Evolutionary conservation across 2,329 filamentous ascomycete genomes (phyloP).

Genomic region (Botrytis sinoallii): DNA sequence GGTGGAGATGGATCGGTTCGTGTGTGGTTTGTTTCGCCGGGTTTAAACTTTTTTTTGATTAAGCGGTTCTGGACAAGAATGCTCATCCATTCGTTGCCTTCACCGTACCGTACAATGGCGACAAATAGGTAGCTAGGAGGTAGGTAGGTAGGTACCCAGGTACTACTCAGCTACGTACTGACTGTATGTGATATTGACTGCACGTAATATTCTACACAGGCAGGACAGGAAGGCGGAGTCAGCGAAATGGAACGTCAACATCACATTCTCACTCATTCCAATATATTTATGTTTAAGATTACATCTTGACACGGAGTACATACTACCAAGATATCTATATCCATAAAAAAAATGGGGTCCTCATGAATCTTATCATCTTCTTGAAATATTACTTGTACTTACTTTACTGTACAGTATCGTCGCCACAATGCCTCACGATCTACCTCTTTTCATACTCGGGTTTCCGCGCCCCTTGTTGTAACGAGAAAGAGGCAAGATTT

Average conservation of each 20-base stretch:
- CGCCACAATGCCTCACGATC: background rate
- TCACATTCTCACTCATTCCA: background rate
- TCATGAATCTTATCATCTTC: background rate
- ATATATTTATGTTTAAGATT: background rate
- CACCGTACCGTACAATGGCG: background rate
- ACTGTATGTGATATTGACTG: too few species aligned
- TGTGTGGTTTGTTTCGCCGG: background rate
- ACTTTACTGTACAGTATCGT: background rate
- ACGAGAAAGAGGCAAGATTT: background rate
- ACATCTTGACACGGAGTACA: background rate
- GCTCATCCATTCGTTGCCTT: background rate
- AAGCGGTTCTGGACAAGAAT: background rate
- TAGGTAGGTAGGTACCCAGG: background rate
- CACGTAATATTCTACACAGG: background rate
- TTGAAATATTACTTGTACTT: background rate
- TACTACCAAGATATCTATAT: background rate
- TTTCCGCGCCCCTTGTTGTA: background rate
- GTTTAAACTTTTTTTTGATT: background rate
- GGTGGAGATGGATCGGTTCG: background rate
- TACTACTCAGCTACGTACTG: background rate
- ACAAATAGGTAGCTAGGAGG: background rate
- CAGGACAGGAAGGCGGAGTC: conserved; percentile 1
- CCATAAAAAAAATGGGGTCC: background rate
- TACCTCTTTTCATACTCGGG: background rate
- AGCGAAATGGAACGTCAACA: background rate